Evolutionary conservation across 345 rosid species (phyloP).

Genomic region (Clausena lansium): DNA sequence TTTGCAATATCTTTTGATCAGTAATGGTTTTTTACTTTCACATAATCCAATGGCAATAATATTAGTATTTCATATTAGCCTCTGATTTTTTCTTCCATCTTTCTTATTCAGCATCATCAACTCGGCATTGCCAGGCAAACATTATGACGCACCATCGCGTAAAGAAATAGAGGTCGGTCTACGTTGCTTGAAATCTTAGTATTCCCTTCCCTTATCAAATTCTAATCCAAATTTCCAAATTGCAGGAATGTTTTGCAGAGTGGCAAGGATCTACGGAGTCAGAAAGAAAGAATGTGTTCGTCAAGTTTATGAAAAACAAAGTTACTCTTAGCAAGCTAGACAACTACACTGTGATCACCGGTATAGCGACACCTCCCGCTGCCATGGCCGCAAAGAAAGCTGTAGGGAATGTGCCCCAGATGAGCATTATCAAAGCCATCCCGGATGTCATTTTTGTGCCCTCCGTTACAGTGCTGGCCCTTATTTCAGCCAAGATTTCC

Average conservation of each 20-base stretch:
- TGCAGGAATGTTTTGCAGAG: slow-evolving; percentile 37
- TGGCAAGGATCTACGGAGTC: slow-evolving; percentile 38
- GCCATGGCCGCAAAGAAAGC: slow-evolving; percentile 90
- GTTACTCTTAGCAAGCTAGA: slow-evolving; percentile 58
- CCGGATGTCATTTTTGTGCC: slow-evolving; percentile 91
- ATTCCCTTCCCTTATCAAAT: background rate
- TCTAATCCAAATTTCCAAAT: background rate
- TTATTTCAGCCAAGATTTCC: slow-evolving; percentile 67
- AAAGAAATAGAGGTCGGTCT: slow-evolving; percentile 44
- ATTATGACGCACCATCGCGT: slow-evolving; percentile 65
- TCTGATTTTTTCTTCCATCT: background rate
- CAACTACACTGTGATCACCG: slow-evolving; percentile 50
- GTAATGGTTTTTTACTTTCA: background rate
- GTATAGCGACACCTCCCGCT: slow-evolving; percentile 70
- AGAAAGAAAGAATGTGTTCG: slow-evolving; percentile 39
- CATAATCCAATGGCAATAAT: background rate
- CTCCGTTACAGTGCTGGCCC: slow-evolving; percentile 49
- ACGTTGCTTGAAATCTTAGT: background rate
- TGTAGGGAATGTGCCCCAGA: slow-evolving; percentile 75
- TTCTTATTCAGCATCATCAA: slow-evolving; percentile 57
- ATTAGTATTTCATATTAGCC: background rate
- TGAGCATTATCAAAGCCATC: slow-evolving; percentile 50
- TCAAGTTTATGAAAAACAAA: slow-evolving; percentile 37
- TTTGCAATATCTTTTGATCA: background rate
- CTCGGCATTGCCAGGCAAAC: slow-evolving; percentile 86